Conservation (phyloP, 2,329 filamentous ascomycete species). For the Tolypocladium amazonense region DNA sequence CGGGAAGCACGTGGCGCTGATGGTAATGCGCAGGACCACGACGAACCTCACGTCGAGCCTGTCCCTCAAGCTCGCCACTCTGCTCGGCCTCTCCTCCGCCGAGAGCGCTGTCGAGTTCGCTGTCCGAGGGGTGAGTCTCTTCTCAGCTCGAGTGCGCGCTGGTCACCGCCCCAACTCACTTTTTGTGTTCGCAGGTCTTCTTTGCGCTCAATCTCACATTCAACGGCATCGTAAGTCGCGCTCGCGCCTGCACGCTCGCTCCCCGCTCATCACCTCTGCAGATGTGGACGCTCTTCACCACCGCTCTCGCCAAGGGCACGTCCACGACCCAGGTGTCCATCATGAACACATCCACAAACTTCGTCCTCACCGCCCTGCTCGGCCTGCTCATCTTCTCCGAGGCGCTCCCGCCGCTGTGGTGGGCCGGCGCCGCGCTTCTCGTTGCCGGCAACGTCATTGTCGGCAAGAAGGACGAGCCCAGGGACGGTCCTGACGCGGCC, state of each 20-base stretch:
- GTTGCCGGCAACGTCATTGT: constrained; percentile 72
- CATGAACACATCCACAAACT: constrained; percentile 75
- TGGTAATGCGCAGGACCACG: constrained; percentile 33
- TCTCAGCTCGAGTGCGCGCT: neutral
- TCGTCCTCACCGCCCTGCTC: constrained; percentile 65
- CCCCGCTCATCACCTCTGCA: constrained; percentile 12
- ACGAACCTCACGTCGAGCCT: constrained; percentile 42
- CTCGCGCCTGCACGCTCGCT: neutral
- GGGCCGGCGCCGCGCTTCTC: constrained; percentile 60
- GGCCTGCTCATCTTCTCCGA: constrained; percentile 64
- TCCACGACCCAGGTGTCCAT: constrained; percentile 74
- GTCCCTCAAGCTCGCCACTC: constrained; percentile 30
- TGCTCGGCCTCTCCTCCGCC: constrained; percentile 30
- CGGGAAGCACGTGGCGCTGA: neutral
- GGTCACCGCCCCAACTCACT: neutral
- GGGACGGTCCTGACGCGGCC: constrained; percentile 5
- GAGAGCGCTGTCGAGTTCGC: constrained; percentile 34
- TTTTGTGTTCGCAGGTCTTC: constrained; percentile 43
- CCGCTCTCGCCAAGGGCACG: constrained; percentile 60
- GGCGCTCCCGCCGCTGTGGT: constrained; percentile 63
- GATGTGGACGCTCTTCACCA: constrained; percentile 80
- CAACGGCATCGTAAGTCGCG: constrained; percentile 51
- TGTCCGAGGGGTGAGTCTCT: constrained; percentile 35
- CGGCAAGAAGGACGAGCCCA: constrained; percentile 52
- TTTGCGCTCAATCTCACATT: constrained; percentile 66